A percentile compares a stretch with the other conserved stretches of the same genome.
Evolutionary conservation across 1,284 basidiomycete species (phyloP).

Genomic region (Singerocomus rubriflavus): DNA sequence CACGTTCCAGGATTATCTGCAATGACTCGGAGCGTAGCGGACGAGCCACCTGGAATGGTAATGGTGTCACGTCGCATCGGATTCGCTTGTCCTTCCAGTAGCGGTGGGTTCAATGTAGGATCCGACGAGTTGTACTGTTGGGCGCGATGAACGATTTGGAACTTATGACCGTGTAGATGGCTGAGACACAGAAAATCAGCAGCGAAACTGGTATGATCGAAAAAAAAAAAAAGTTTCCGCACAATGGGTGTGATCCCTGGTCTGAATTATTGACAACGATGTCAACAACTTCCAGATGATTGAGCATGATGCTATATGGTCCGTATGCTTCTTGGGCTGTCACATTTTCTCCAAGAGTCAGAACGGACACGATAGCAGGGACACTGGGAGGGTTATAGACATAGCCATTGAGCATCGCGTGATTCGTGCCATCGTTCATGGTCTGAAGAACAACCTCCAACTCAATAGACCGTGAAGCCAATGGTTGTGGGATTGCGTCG

Average conservation of each 20-base stretch:
- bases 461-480: constrained; percentile 50
- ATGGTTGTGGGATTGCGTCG: constrained; percentile 38
- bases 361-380: constrained; percentile 72
- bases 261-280: constrained; percentile 82
- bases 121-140: constrained; percentile 77
- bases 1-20: constrained; percentile 85
- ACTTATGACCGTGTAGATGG: constrained; percentile 81
- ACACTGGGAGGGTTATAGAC: constrained; percentile 69
- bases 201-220: background rate
- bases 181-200: constrained; percentile 35
- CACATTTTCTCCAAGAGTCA: constrained; percentile 76
- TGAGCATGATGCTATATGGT: constrained; percentile 68
- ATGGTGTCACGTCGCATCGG: constrained; percentile 85
- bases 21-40: constrained; percentile 64
- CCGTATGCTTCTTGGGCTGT: constrained; percentile 75
- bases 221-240: constrained; percentile 26
- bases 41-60: constrained; percentile 56
- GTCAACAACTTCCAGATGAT: constrained; percentile 77
- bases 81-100: constrained; percentile 73
- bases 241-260: constrained; percentile 79
- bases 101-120: constrained; percentile 75
- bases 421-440: constrained; percentile 78
- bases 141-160: constrained; percentile 74
- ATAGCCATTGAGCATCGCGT: constrained; percentile 68
- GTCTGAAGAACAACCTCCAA: constrained; percentile 65